Evolutionary conservation across 2,329 filamentous ascomycete genomes (phyloP).

Genomic region (Biscogniauxia sp.): DNA sequence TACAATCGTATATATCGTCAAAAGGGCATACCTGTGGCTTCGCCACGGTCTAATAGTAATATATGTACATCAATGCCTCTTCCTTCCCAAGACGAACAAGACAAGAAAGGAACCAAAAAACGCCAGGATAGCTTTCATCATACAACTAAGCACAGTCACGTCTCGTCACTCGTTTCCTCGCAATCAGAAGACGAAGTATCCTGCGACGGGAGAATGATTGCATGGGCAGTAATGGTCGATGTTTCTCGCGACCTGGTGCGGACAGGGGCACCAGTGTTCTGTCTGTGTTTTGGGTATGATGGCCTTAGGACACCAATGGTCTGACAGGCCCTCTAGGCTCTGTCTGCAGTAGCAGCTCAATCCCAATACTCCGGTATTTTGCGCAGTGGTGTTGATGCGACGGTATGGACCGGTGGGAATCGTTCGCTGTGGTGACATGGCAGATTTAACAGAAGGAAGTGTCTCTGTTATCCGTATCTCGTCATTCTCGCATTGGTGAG

Average conservation of each 20-base stretch:
- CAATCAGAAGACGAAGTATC: neutral
- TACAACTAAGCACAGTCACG: no score
- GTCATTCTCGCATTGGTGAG: neutral
- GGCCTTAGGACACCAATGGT: neutral
- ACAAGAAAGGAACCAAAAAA: no score
- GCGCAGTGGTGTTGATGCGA: neutral
- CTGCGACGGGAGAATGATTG: neutral
- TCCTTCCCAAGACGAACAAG: no score
- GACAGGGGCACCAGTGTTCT: neutral
- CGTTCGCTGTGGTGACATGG: neutral
- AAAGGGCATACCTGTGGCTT: no score
- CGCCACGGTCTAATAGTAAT: no score
- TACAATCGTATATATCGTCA: no score
- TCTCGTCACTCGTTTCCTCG: neutral
- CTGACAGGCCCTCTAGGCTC: neutral
- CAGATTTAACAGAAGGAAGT: neutral
- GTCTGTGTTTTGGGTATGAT: neutral
- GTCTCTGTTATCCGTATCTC: neutral
- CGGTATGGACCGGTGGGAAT: neutral
- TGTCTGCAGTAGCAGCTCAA: neutral
- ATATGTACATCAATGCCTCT: no score
- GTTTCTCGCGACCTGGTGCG: neutral
- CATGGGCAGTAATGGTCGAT: neutral
- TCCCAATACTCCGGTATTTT: neutral
- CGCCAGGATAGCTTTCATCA: no score